Percentiles rank a stretch among this genome's conserved stretches.
Conservation (phyloP, 768 basidiomycete species). For the Russula sp. region DNA sequence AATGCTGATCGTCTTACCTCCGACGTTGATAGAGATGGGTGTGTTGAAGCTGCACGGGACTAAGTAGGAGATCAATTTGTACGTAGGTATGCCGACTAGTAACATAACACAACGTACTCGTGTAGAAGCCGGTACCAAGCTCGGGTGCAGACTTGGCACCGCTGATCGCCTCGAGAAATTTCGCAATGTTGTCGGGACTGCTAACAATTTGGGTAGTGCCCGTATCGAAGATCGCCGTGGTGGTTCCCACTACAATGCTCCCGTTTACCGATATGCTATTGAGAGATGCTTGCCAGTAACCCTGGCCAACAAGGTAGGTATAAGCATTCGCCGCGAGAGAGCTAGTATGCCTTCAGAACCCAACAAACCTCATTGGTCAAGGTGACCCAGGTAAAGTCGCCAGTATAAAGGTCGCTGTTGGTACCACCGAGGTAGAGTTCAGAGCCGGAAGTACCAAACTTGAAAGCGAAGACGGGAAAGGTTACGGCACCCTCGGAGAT, state of each 20-base stretch:
- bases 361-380: conserved; percentile 1
- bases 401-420: conserved; percentile 13
- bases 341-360: neutral
- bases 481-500: conserved; percentile 32
- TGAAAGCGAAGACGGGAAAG: conserved; percentile 43
- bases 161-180: neutral
- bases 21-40: neutral
- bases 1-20: neutral
- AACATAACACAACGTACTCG: neutral
- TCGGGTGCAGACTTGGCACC: neutral
- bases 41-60: conserved; percentile 9
- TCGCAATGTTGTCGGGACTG: neutral
- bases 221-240: conserved; percentile 30
- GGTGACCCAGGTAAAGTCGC: conserved; percentile 13
- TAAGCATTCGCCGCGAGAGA: neutral
- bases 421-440: conserved; percentile 30
- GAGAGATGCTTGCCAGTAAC: conserved; percentile 24
- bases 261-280: conserved; percentile 27
- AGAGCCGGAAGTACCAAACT: conserved; percentile 38
- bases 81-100: neutral
- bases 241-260: neutral
- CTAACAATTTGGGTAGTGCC: conserved; percentile 31
- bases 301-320: neutral
- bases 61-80: neutral
- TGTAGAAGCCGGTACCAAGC: neutral